A percentile compares a stretch with the other conserved stretches of the same genome.
Evolutionary conservation across 2,329 filamentous ascomycete genomes (phyloP).

Genomic region (Aspergillus neoniger): DNA sequence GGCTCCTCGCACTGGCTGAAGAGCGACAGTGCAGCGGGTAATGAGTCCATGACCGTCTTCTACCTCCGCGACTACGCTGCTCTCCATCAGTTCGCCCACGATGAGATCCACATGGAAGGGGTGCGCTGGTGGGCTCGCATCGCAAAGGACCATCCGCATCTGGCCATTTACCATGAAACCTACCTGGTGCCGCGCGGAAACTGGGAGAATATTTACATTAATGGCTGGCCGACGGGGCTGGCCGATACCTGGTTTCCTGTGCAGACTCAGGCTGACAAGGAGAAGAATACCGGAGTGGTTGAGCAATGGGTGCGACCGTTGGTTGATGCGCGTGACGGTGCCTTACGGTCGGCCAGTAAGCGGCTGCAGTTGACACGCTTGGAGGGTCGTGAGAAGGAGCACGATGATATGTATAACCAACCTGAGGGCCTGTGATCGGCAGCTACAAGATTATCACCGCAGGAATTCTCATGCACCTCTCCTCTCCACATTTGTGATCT

Average conservation of each 20-base stretch:
- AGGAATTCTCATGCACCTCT: no score
- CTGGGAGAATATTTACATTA: slow-evolving; percentile 50
- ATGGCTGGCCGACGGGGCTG: slow-evolving; percentile 39
- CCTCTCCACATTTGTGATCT: no score
- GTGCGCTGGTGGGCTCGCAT: slow-evolving; percentile 49
- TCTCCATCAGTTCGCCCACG: slow-evolving; percentile 49
- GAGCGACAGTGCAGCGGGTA: slow-evolving; percentile 34
- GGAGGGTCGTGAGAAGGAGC: slow-evolving; percentile 2
- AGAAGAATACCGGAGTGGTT: background rate
- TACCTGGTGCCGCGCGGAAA: slow-evolving; percentile 41
- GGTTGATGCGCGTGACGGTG: slow-evolving; percentile 6
- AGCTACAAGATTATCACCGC: no score
- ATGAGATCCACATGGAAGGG: slow-evolving; percentile 40
- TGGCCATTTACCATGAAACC: slow-evolving; percentile 51
- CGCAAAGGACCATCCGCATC: slow-evolving; percentile 36
- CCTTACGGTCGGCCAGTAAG: slow-evolving; percentile 10
- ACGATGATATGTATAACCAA: slow-evolving; percentile 1
- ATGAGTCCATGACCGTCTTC: slow-evolving; percentile 39
- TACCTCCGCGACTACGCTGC: slow-evolving; percentile 47
- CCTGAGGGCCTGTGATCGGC: no score
- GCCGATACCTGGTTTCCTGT: slow-evolving; percentile 20
- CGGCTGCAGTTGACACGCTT: slow-evolving; percentile 5
- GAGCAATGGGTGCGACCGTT: slow-evolving; percentile 4
- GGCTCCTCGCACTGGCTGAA: slow-evolving; percentile 33
- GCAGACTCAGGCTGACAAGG: background rate